Percentiles rank a stretch among this genome's conserved stretches.
Evolutionary conservation across 1,284 basidiomycete species (phyloP).

Genomic region (Taiwanofungus camphoratus): DNA sequence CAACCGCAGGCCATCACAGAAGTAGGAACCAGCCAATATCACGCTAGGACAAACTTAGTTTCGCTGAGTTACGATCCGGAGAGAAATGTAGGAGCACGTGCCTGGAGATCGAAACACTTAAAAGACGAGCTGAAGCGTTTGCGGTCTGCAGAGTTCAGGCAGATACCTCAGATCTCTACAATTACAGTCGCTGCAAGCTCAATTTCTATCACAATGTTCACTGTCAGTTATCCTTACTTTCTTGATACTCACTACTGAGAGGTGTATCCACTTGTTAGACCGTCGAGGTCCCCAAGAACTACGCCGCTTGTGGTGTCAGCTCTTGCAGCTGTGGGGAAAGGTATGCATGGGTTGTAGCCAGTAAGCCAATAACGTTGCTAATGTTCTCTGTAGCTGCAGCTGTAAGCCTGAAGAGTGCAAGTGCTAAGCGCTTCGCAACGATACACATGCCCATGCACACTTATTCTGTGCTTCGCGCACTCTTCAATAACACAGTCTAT

Average conservation of each 20-base stretch:
- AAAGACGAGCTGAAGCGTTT: no score
- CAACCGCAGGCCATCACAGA: no score
- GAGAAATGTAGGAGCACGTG: no score
- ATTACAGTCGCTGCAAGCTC: not conserved
- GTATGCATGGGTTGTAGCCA: conserved; percentile 28
- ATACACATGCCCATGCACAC: not conserved
- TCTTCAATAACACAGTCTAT: no score
- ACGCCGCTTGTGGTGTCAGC: conserved; percentile 40
- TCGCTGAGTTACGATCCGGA: no score
- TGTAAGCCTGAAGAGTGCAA: conserved; percentile 60
- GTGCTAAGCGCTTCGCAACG: conserved; percentile 36
- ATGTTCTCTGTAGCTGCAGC: conserved; percentile 35
- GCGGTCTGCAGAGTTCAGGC: no score
- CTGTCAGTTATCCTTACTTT: conserved; percentile 4
- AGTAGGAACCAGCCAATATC: no score
- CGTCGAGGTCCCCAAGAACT: conserved; percentile 37
- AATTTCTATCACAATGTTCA: conserved; percentile 7
- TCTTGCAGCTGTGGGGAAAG: conserved; percentile 46
- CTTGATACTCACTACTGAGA: not conserved
- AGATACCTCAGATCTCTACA: not conserved
- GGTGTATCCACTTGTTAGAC: conserved; percentile 23
- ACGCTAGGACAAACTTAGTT: no score
- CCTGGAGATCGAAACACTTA: no score
- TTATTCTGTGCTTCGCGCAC: not conserved
- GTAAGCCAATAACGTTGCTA: not conserved